phyloP scores from a whole-genome alignment of 2,329 filamentous ascomycete genomes.

The Sphaerulina populicola region DNA sequence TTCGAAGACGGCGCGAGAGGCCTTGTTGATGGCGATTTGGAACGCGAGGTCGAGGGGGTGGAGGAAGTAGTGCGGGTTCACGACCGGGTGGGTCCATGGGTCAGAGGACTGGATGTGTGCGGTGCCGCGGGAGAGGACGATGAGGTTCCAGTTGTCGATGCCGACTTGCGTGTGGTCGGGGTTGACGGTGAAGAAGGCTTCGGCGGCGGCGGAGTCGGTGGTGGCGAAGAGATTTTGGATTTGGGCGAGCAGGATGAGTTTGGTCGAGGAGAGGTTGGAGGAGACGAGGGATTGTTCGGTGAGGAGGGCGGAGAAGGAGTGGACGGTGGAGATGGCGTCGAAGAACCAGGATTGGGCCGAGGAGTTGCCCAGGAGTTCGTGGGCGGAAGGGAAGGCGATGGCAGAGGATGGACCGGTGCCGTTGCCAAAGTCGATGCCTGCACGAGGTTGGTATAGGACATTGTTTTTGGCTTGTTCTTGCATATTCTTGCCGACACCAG shows the following conservation, averaged over 20 bases:
- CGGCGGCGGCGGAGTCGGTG: conserved; percentile 19
- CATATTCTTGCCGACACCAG: conserved; percentile 11
- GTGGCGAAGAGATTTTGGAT: conserved; percentile 24
- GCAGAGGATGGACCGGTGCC: conserved; percentile 36
- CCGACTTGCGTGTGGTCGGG: conserved; percentile 26
- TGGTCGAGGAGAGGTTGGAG: conserved; percentile 17
- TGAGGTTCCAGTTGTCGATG: conserved; percentile 35
- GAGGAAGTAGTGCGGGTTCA: conserved; percentile 40
- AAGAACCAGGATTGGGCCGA: conserved; percentile 21
- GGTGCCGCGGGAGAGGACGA: conserved; percentile 24
- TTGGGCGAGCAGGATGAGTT: conserved; percentile 20
- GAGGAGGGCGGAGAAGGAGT: conserved; percentile 25
- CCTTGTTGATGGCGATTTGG: conserved; percentile 32
- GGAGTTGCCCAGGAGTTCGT: conserved; percentile 32
- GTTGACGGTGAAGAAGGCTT: conserved; percentile 36
- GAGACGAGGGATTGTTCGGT: conserved; percentile 18
- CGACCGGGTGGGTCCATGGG: conserved; percentile 32
- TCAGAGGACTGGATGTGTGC: conserved; percentile 20
- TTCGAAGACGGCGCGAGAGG: conserved; percentile 27
- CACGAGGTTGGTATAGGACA: conserved; percentile 9
- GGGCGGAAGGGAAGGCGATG: conserved; percentile 33
- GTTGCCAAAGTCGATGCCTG: conserved; percentile 22
- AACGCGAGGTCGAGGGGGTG: conserved; percentile 34
- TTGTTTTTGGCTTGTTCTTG: conserved; percentile 20
- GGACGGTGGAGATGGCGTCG: conserved; percentile 25